These are phyloP conservation scores for Aureobasidium lini DNA, from an alignment of 2,329 filamentous ascomycete genomes.

Conservation along the genomic window DNA sequence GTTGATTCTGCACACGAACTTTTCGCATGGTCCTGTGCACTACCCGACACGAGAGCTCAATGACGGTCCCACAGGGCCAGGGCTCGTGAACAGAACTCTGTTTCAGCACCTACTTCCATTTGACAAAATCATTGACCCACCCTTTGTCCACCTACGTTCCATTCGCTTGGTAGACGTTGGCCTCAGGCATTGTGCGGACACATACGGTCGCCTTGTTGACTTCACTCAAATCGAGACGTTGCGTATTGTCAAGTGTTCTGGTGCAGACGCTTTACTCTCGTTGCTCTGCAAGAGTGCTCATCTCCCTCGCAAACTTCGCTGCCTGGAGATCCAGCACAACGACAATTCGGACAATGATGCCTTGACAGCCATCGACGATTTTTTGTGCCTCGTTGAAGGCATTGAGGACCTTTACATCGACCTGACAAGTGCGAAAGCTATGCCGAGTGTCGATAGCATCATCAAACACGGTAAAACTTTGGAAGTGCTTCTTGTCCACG, in stretches of 20 bases:
- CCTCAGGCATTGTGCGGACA: constrained; percentile 40
- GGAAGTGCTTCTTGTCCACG: constrained; percentile 38
- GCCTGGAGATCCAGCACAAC: constrained; percentile 40
- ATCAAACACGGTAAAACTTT: constrained; percentile 40
- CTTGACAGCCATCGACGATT: constrained; percentile 39
- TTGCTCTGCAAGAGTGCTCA: constrained; percentile 39
- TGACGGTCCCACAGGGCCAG: constrained; percentile 40
- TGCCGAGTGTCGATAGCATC: constrained; percentile 38
- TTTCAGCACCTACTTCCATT: constrained; percentile 43
- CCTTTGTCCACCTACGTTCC: constrained; percentile 35
- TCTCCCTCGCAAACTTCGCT: constrained; percentile 38
- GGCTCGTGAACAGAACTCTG: constrained; percentile 38
- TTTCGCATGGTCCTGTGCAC: constrained; percentile 31
- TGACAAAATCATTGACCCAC: constrained; percentile 32
- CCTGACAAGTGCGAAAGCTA: constrained; percentile 32
- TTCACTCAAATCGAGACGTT: constrained; percentile 37
- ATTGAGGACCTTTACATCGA: constrained; percentile 39
- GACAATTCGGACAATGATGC: constrained; percentile 42
- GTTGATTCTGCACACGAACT: constrained; percentile 41
- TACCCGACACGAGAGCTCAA: constrained; percentile 36
- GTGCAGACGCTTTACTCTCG: constrained; percentile 40
- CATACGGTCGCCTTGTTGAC: constrained; percentile 41
- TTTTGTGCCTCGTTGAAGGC: constrained; percentile 40
- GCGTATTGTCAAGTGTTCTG: constrained; percentile 37
- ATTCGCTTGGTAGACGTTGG: constrained; percentile 39